phyloP scores from a whole-genome alignment of 208 protist genomes.

The Wallacemonas sp. region DNA sequence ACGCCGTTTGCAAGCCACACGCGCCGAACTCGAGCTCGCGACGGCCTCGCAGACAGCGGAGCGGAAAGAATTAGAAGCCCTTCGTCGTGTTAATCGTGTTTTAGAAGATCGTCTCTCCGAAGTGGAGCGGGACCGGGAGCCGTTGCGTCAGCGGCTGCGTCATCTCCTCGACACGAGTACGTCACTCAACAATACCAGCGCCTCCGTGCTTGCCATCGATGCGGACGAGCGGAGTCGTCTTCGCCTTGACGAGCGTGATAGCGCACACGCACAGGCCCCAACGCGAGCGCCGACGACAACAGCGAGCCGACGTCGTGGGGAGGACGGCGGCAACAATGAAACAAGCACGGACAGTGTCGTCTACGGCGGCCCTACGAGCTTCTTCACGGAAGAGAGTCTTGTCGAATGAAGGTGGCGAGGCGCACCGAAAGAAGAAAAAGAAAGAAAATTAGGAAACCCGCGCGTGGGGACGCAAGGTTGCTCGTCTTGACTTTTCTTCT shows the following conservation, averaged over 20 bases:
- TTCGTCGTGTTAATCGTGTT: conserved; percentile 65
- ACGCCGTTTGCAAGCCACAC: neutral
- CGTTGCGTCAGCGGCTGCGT: conserved; percentile 76
- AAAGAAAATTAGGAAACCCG: neutral
- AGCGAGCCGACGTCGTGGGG: neutral
- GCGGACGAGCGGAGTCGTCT: too few relatives aligned
- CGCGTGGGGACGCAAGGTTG: too few relatives aligned
- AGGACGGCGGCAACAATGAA: too few relatives aligned
- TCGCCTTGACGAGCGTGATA: too few relatives aligned
- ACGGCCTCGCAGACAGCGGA: conserved; percentile 21
- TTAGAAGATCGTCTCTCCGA: conserved; percentile 65
- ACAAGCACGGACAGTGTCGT: too few relatives aligned
- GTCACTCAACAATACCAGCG: neutral
- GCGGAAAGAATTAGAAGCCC: conserved; percentile 45
- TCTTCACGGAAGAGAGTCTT: neutral
- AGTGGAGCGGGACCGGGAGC: conserved; percentile 68
- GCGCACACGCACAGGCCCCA: too few relatives aligned
- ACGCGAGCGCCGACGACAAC: too few relatives aligned
- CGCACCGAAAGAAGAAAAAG: too few relatives aligned
- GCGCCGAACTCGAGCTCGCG: neutral
- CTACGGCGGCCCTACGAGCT: neutral
- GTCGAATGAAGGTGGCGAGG: neutral
- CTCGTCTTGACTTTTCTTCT: too few relatives aligned
- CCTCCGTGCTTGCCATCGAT: too few relatives aligned
- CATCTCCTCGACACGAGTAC: conserved; percentile 38